phyloP scores from a whole-genome alignment of 768 basidiomycete genomes.

The Boletus patriciae region DNA sequence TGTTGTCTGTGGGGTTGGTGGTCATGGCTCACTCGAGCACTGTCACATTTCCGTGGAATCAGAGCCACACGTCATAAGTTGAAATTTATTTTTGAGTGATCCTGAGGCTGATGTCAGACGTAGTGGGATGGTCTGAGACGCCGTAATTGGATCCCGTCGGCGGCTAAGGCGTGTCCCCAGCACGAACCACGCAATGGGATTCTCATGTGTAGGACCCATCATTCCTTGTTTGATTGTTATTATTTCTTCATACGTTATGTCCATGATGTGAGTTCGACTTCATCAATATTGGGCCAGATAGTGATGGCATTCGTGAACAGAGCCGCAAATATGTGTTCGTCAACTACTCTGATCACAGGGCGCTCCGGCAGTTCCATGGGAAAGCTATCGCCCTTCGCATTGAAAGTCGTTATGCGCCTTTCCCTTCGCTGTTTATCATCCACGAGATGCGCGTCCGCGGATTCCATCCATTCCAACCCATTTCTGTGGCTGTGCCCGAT shows the following conservation, averaged over 20 bases:
- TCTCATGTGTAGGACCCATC: background rate
- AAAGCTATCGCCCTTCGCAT: background rate
- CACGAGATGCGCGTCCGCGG: background rate
- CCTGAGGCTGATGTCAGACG: background rate
- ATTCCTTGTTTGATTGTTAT: background rate
- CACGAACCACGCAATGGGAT: background rate
- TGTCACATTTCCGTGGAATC: background rate
- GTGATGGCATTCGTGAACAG: background rate
- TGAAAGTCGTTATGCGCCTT: background rate
- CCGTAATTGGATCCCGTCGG: background rate
- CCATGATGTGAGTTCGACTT: background rate
- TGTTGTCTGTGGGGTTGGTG: background rate
- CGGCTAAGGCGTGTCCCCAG: background rate
- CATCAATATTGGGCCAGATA: background rate
- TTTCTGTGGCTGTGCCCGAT: too few relatives aligned
- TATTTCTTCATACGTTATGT: background rate
- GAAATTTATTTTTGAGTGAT: background rate
- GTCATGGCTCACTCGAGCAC: background rate
- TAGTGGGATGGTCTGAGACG: background rate
- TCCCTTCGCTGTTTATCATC: background rate
- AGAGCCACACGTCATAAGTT: background rate
- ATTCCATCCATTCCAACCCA: background rate
- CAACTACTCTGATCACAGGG: background rate
- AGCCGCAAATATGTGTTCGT: background rate
- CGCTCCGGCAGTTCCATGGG: background rate